Conservation (phyloP, 305 asterid genomes). For the Ajuga reptans region DNA sequence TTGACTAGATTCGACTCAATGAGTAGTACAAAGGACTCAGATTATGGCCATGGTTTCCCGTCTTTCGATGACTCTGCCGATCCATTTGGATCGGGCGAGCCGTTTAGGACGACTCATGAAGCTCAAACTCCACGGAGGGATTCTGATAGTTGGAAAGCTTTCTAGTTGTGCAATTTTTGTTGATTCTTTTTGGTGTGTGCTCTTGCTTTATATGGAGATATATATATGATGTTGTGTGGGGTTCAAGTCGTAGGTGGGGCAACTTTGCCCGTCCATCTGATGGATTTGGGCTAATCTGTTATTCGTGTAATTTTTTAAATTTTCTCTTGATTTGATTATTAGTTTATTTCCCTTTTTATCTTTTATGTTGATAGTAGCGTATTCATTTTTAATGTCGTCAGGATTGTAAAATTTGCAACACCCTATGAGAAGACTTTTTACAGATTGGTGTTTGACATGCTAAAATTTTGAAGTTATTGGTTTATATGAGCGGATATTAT, state of each 20-base stretch:
- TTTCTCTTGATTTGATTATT: background rate
- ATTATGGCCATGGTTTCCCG: slow-evolving; percentile 53
- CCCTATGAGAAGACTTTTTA: slow-evolving; percentile 11
- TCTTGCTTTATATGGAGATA: slow-evolving; percentile 20
- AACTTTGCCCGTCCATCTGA: slow-evolving; percentile 21
- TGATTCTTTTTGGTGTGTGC: slow-evolving; percentile 7
- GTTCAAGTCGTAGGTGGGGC: slow-evolving; percentile 16
- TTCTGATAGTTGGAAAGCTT: slow-evolving; percentile 77
- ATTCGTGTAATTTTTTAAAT: slow-evolving; percentile 17
- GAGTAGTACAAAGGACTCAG: slow-evolving; percentile 61
- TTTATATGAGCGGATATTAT: background rate
- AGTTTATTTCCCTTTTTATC: background rate
- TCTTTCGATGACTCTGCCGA: slow-evolving; percentile 69
- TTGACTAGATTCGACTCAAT: slow-evolving; percentile 69
- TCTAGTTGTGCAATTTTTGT: slow-evolving; percentile 29
- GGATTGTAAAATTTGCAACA: slow-evolving; percentile 32
- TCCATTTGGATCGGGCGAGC: slow-evolving; percentile 63
- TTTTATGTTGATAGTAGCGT: slow-evolving; percentile 23
- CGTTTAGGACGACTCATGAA: slow-evolving; percentile 55
- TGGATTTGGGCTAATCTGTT: slow-evolving; percentile 13
- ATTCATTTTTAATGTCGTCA: slow-evolving; percentile 18
- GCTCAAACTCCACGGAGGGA: slow-evolving; percentile 63
- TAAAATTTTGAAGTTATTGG: background rate
- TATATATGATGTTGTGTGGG: slow-evolving; percentile 14
- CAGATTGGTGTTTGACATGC: slow-evolving; percentile 14